A percentile compares a stretch with the other conserved stretches of the same genome.
Conservation (phyloP, 2,329 filamentous ascomycete genomes). For the Alternaria viburni region DNA sequence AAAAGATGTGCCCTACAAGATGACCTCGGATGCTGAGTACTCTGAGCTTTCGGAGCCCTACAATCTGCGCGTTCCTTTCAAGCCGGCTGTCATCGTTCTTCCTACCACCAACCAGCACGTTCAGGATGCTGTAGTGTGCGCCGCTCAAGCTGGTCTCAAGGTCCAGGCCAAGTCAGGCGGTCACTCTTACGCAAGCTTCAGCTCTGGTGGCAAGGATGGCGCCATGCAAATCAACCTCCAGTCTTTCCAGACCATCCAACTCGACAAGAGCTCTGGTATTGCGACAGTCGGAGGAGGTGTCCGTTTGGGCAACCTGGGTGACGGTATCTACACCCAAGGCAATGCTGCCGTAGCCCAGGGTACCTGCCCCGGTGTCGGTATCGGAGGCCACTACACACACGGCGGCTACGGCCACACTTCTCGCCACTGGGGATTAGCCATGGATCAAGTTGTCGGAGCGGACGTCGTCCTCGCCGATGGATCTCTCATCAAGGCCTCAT, state of each 20-base stretch:
- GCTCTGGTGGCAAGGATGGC: slow-evolving; percentile 58
- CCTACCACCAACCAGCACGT: slow-evolving; percentile 62
- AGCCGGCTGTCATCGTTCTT: slow-evolving; percentile 63
- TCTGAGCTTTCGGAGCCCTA: slow-evolving; percentile 42
- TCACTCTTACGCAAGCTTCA: slow-evolving; percentile 65
- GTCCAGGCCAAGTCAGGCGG: slow-evolving; percentile 70
- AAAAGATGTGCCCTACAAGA: slow-evolving; percentile 44
- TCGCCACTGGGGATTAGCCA: slow-evolving; percentile 44
- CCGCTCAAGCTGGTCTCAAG: slow-evolving; percentile 56
- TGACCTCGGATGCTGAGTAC: slow-evolving; percentile 33
- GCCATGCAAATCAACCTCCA: slow-evolving; percentile 57
- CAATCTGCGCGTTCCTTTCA: slow-evolving; percentile 47
- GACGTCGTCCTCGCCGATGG: slow-evolving; percentile 51
- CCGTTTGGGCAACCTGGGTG: slow-evolving; percentile 52
- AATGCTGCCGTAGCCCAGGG: slow-evolving; percentile 57
- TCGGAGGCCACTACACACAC: slow-evolving; percentile 47
- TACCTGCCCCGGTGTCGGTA: slow-evolving; percentile 58
- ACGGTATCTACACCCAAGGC: slow-evolving; percentile 43
- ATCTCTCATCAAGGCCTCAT: slow-evolving; percentile 44
- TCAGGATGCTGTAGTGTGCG: slow-evolving; percentile 64
- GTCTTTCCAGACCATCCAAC: slow-evolving; percentile 52
- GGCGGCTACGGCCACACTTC: slow-evolving; percentile 46
- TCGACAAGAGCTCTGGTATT: slow-evolving; percentile 51
- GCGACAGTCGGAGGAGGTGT: slow-evolving; percentile 58
- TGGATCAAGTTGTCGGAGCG: slow-evolving; percentile 43